A percentile compares a stretch with the other conserved stretches of the same genome.
Conservation (phyloP, 495 filamentous ascomycete genomes). For the Schizothecium vesticola region DNA sequence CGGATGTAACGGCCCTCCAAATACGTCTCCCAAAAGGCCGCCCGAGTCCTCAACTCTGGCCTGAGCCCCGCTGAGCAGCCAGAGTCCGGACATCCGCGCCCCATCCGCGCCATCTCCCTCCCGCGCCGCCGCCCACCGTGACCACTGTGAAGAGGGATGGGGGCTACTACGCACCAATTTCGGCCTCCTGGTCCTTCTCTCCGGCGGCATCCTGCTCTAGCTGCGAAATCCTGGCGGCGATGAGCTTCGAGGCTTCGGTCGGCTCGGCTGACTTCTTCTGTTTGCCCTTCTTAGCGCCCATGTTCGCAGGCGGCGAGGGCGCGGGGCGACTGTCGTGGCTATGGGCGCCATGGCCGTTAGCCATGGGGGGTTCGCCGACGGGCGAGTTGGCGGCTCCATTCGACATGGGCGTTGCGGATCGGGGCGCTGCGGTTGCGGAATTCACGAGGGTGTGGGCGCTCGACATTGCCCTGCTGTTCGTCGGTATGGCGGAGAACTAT, state of each 20-base stretch:
- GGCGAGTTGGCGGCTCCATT: constrained; percentile 22
- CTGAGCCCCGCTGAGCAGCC: neutral
- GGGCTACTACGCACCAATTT: constrained; percentile 74
- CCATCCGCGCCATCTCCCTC: neutral
- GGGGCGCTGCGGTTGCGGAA: constrained; percentile 21
- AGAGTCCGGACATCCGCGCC: neutral
- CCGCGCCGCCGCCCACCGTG: neutral
- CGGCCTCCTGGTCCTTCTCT: constrained; percentile 90
- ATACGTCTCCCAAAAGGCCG: neutral
- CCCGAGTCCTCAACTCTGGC: neutral
- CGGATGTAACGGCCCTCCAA: neutral
- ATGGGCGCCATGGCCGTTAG: constrained; percentile 35
- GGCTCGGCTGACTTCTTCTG: constrained; percentile 66
- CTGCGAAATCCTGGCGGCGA: constrained; percentile 91
- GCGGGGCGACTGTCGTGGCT: constrained; percentile 37
- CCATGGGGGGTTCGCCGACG: constrained; percentile 18
- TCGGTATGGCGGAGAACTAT: neutral
- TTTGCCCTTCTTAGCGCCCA: constrained; percentile 60
- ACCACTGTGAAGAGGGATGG: neutral
- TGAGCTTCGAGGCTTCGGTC: constrained; percentile 79
- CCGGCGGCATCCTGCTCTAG: constrained; percentile 86
- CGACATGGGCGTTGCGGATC: constrained; percentile 26
- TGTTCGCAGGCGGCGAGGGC: constrained; percentile 37
- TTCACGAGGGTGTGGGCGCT: constrained; percentile 25
- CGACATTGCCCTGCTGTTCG: constrained; percentile 20